Evolutionary conservation across 2,329 filamentous ascomycete species (phyloP), one percentile per base, ranked within the genome.

Genomic region (Phyllosticta capitalensis): DNA sequence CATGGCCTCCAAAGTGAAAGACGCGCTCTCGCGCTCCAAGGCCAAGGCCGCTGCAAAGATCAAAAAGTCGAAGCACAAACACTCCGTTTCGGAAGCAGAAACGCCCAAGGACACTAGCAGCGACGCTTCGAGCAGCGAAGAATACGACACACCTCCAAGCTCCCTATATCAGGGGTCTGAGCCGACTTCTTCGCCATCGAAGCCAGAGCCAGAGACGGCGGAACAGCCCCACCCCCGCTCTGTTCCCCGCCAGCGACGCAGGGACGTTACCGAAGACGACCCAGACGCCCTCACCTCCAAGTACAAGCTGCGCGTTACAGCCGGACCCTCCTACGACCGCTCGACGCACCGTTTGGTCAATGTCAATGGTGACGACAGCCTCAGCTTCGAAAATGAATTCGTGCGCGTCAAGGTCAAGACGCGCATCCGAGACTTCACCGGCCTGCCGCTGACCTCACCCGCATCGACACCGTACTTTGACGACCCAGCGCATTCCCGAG

Each of bases 301-400:
- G 56, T 74, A 74, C 57, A 68, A 71, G 9, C 66, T 74, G 5
- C 67, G 68, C 65, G 68, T 73, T n/a, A 72, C 71, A 7, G 68
- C 70, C 2, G 72, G 72, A 20, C 67, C 71, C 12, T 67, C 68
- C 0, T 72, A 73, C 59, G 64, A 71, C 56, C 26, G 64, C 3
- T 65, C 64, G 1, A 69, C 68, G 0, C 72, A 74, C 62, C 56
- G 56, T 4, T 63, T 67, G 50, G 65, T 74, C 28, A 62, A 66
- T 19, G 71, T 73, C 45, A 74, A 74, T 58, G 64, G 67, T 52
- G 20, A 26, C 28, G 58, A 66, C 1, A 59, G 66, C 7, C 66
- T 65, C 19, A 28, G 60, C 17, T 64, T 74, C 54, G 65, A 69
- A 20, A 69, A 68, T 53, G 63, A 66, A 17, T 33, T 69, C 50